Conservation (phyloP, 1,284 basidiomycete genomes). For the Leccinum subfulvum region DNA sequence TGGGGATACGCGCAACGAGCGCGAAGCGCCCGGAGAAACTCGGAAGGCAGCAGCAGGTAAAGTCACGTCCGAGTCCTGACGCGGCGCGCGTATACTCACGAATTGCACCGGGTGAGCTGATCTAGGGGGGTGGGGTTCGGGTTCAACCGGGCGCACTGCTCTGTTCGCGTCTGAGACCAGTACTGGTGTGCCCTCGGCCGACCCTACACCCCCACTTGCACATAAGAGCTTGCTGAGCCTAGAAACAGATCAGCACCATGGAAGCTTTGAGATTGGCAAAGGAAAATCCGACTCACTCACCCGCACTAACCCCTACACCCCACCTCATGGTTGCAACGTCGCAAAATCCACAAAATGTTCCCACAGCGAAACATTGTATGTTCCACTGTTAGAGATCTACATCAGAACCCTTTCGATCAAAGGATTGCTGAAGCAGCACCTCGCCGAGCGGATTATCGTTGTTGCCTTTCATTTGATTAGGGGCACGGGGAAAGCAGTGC, state of each 20-base stretch:
- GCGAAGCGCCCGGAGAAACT: background rate
- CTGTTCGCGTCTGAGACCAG: background rate
- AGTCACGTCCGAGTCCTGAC: background rate
- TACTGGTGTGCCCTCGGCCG: background rate
- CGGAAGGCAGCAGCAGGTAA: background rate
- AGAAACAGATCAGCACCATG: background rate
- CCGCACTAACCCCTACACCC: background rate
- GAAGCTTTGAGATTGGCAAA: background rate
- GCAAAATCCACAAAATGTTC: background rate
- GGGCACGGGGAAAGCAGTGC: background rate
- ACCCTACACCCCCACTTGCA: background rate
- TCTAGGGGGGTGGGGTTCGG: background rate
- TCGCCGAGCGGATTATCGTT: background rate
- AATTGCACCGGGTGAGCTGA: background rate
- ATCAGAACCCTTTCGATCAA: background rate
- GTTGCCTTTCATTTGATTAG: background rate
- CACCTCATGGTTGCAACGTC: background rate
- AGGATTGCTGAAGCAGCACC: background rate
- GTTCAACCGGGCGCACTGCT: background rate
- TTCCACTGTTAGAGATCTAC: background rate
- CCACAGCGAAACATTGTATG: too few species aligned
- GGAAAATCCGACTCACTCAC: background rate
- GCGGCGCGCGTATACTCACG: background rate
- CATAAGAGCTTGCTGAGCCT: background rate
- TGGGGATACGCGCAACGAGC: background rate